Evolutionary conservation across 306 rosid genomes (phyloP), one percentile per base, ranked within the genome.

Genomic region (Rosa multiflora): DNA sequence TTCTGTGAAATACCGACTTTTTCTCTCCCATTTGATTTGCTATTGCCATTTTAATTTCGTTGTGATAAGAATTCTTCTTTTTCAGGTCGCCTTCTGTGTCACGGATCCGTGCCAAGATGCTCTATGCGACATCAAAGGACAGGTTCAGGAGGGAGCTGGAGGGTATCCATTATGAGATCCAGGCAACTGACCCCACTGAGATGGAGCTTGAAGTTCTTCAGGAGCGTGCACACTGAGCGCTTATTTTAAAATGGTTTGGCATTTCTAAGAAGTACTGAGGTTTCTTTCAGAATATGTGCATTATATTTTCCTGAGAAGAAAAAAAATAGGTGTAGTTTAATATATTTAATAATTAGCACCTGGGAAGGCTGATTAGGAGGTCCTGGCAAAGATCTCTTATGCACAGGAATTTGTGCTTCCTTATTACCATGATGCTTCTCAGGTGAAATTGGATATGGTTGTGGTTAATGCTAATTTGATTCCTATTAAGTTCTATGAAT

Each of bases 91-190:
- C 97, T 55, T 89, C 94, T 5, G 90, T 83, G 35, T 84, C 95
- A 53, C 88, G 93, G 52, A 89, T 93, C 32, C 92, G 97, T 10
- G 87, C 98, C 2, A 93, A 93, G 87, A 89, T 93, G 97, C 89
- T 93, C 13, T 90, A 93, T 69, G 95, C 97, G 76, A 90, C 97
- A 67, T 88, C 97, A 52, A 94, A 90, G 80, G 89, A 89, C 86
- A 89, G 90, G 87, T 89, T 94, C 84, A 86, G 92, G 78, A 86
- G 96, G 83, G 91, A 90, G 83, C 85, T 89, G 76, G 88, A 91
- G 48, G 98, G 97, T 37, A 81, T 90, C 82, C 97, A 91, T 82
- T 93, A 91, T 75, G 98, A 90, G 87, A 93, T 93, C 68, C 95
- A 93, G 87, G 95, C 97, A 71, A 91, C 97, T 44, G 97, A 90